These are phyloP conservation scores for Cyclotella cryptica DNA, from an alignment of 108 stramenopile species.

Conservation along the genomic window DNA sequence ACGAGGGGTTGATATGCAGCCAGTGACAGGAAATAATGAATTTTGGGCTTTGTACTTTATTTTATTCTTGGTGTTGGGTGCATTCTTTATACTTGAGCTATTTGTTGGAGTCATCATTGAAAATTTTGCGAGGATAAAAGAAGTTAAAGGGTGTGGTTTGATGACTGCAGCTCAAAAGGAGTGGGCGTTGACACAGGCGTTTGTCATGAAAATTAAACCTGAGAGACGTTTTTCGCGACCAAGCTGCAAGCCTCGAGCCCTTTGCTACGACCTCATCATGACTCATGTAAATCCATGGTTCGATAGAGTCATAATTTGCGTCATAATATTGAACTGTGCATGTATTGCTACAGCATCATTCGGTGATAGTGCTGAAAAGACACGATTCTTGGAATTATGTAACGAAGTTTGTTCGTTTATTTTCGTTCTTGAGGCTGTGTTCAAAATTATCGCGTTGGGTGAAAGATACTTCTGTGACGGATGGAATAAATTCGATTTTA, in stretches of 20 bases:
- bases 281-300: constrained; percentile 44
- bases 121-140: constrained; percentile 65
- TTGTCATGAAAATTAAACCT: constrained; percentile 61
- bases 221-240: constrained; percentile 38
- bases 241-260: constrained; percentile 15
- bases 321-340: constrained; percentile 59
- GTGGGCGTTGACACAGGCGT: constrained; percentile 67
- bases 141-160: constrained; percentile 36
- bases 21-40: constrained; percentile 31
- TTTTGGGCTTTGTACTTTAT: constrained; percentile 60
- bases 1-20: constrained; percentile 62
- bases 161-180: constrained; percentile 65
- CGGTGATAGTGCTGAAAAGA: constrained; percentile 43
- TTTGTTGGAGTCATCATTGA: constrained; percentile 82
- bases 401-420: constrained; percentile 62
- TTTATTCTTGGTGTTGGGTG: constrained; percentile 63
- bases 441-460: constrained; percentile 58
- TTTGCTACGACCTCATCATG: constrained; percentile 57
- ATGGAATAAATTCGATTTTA: constrained; percentile 77
- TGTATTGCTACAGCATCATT: constrained; percentile 53
- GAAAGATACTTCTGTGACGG: constrained; percentile 52
- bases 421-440: constrained; percentile 60
- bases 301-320: constrained; percentile 57
- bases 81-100: constrained; percentile 77
- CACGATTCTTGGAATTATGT: constrained; percentile 22